Conservation (phyloP, 2,329 filamentous ascomycete genomes). For the Colletotrichum godetiae region DNA sequence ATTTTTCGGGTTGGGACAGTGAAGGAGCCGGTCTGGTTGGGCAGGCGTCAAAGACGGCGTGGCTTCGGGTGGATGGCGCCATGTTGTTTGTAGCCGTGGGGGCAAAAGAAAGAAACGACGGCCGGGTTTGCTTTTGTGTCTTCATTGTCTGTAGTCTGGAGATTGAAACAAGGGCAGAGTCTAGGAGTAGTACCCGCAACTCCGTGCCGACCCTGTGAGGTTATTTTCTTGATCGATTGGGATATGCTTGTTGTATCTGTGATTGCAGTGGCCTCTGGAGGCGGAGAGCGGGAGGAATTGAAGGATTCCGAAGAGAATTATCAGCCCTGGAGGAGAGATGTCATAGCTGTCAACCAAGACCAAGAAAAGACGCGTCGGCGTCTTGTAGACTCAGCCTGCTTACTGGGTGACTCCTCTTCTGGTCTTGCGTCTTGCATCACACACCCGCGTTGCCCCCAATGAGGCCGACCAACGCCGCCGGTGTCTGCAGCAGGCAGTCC, state of each 20-base stretch:
- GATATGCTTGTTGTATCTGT: neutral
- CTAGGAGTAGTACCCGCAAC: neutral
- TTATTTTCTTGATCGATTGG: neutral
- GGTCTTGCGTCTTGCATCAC: slow-evolving; percentile 21
- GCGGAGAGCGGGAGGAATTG: slow-evolving; percentile 3
- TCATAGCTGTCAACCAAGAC: slow-evolving; percentile 16
- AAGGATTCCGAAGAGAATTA: slow-evolving; percentile 10
- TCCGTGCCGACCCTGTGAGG: neutral
- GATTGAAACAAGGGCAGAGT: neutral
- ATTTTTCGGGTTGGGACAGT: slow-evolving; percentile 16
- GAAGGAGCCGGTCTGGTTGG: slow-evolving; percentile 3
- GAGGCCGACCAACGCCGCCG: slow-evolving; percentile 14
- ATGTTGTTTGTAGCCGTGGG: slow-evolving; percentile 12
- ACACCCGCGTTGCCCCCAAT: slow-evolving; percentile 22
- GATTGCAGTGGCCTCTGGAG: neutral
- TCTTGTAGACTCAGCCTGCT: slow-evolving; percentile 17
- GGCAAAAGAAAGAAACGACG: slow-evolving; percentile 8
- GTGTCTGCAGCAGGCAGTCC: neutral
- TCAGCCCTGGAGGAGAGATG: slow-evolving; percentile 20
- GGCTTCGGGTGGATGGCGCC: slow-evolving; percentile 26
- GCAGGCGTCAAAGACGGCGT: slow-evolving; percentile 22
- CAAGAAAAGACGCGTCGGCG: slow-evolving; percentile 11
- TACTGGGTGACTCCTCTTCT: neutral
- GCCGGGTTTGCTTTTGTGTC: neutral
- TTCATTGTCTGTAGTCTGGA: slow-evolving; percentile 3